A percentile compares a stretch with the other conserved stretches of the same genome.
Conservation (phyloP, 306 rosid genomes). For the Potentilla sterilis region DNA sequence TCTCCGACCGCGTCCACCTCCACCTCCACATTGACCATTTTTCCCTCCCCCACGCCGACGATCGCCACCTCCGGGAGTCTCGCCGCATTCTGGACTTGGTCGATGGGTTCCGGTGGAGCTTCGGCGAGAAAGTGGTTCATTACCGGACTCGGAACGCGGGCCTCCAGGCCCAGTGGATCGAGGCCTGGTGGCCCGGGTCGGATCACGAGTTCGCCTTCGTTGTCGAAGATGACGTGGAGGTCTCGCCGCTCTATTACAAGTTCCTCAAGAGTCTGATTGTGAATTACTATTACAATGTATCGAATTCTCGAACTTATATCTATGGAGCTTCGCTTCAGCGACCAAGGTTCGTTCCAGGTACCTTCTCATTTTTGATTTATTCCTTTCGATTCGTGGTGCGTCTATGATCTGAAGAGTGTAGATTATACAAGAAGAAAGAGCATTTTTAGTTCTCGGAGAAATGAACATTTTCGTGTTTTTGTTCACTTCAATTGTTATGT, state of each 20-base stretch:
- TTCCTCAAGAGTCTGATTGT: constrained; percentile 59
- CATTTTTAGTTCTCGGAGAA: background rate
- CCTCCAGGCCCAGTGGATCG: constrained; percentile 97
- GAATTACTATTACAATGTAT: constrained; percentile 68
- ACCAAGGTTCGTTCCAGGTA: constrained; percentile 99
- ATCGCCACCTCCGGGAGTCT: constrained; percentile 46
- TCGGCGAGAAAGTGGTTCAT: constrained; percentile 73
- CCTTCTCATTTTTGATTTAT: background rate
- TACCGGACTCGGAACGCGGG: constrained; percentile 78
- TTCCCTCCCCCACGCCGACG: background rate
- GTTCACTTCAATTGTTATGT: background rate
- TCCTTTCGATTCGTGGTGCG: background rate
- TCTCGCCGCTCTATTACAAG: constrained; percentile 77
- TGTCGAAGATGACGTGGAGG: constrained; percentile 92
- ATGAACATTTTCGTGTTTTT: background rate
- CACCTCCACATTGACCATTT: constrained; percentile 76
- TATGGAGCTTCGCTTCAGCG: constrained; percentile 86
- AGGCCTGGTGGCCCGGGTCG: constrained; percentile 93
- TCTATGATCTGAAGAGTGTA: background rate
- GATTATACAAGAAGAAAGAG: background rate
- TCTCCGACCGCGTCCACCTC: constrained; percentile 68
- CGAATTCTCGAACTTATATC: constrained; percentile 71
- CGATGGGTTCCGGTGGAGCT: constrained; percentile 67
- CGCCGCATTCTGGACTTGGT: constrained; percentile 60
- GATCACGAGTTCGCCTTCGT: constrained; percentile 76